phyloP scores from a whole-genome alignment of 768 basidiomycete genomes.

The Boletus vermiculosoides region DNA sequence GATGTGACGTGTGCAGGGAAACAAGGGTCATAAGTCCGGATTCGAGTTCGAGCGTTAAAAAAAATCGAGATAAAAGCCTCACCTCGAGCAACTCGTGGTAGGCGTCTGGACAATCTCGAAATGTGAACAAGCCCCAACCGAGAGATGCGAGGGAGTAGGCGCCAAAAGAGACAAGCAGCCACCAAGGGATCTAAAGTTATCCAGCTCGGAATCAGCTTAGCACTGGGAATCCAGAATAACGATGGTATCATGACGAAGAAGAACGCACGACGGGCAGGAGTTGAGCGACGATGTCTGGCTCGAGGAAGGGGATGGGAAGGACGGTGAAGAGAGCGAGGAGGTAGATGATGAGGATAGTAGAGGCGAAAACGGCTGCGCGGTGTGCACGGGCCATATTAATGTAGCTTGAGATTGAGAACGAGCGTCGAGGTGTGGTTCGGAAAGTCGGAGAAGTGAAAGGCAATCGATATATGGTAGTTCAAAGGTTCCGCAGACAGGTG shows the following conservation, averaged over 20 bases:
- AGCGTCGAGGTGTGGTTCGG: neutral
- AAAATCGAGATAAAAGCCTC: neutral
- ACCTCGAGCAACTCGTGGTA: slow-evolving; percentile 67
- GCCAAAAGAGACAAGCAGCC: slow-evolving; percentile 76
- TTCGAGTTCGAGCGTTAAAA: neutral
- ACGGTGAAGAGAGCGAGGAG: slow-evolving; percentile 10
- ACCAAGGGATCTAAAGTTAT: slow-evolving; percentile 76
- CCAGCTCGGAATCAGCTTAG: neutral
- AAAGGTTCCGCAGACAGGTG: neutral
- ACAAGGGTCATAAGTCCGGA: neutral
- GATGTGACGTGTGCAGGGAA: neutral
- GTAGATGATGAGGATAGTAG: slow-evolving; percentile 49
- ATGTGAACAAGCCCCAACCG: slow-evolving; percentile 71
- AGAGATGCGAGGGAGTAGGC: slow-evolving; percentile 77
- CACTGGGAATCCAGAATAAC: neutral
- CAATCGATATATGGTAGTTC: too few relatives aligned
- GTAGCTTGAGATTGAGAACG: neutral
- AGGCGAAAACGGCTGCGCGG: slow-evolving; percentile 46
- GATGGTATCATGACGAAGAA: neutral
- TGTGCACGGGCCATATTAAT: slow-evolving; percentile 58
- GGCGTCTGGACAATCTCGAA: slow-evolving; percentile 78
- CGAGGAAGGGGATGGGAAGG: slow-evolving; percentile 18
- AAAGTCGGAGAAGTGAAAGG: neutral
- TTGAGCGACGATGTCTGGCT: neutral
- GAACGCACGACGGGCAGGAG: slow-evolving; percentile 17